phyloP scores from a whole-genome alignment of 768 basidiomycete species.

The Boletellus ananas region DNA sequence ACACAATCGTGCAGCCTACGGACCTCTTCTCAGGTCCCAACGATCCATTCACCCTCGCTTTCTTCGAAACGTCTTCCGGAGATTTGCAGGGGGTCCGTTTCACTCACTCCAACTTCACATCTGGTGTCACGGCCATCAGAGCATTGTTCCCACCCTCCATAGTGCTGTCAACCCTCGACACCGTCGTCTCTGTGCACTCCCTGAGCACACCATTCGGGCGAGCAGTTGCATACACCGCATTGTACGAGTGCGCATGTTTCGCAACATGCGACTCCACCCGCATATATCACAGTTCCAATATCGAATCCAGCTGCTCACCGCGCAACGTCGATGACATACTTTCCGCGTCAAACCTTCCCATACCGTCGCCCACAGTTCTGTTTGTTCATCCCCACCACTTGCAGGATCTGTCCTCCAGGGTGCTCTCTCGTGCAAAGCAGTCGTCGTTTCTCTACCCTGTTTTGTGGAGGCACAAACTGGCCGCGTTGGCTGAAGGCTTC shows the following conservation, averaged over 20 bases:
- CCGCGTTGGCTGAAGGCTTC: constrained; percentile 67
- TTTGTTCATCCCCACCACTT: constrained; percentile 69
- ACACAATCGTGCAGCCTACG: background rate
- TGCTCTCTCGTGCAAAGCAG: constrained; percentile 52
- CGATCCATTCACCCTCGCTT: constrained; percentile 67
- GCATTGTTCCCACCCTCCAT: constrained; percentile 72
- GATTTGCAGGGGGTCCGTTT: constrained; percentile 59
- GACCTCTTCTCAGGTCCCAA: constrained; percentile 29
- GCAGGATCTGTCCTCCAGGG: constrained; percentile 45
- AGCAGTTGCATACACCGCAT: constrained; percentile 72
- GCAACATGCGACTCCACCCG: constrained; percentile 58
- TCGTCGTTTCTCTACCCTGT: constrained; percentile 54
- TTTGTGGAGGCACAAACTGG: constrained; percentile 76
- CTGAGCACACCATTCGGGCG: constrained; percentile 77
- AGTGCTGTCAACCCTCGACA: constrained; percentile 67
- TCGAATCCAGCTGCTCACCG: constrained; percentile 3
- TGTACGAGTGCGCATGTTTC: constrained; percentile 72
- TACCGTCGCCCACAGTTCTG: constrained; percentile 75
- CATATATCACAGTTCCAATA: constrained; percentile 38
- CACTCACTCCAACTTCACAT: constrained; percentile 83
- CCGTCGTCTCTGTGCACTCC: constrained; percentile 69
- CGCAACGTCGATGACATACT: constrained; percentile 46
- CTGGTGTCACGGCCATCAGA: constrained; percentile 79
- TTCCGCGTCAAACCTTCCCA: constrained; percentile 46
- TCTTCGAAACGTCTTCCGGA: constrained; percentile 52